A percentile compares a stretch with the other conserved stretches of the same genome.
Evolutionary conservation across 805 yeast genomes (phyloP).

Genomic region (Jamesozyma lodderae): DNA sequence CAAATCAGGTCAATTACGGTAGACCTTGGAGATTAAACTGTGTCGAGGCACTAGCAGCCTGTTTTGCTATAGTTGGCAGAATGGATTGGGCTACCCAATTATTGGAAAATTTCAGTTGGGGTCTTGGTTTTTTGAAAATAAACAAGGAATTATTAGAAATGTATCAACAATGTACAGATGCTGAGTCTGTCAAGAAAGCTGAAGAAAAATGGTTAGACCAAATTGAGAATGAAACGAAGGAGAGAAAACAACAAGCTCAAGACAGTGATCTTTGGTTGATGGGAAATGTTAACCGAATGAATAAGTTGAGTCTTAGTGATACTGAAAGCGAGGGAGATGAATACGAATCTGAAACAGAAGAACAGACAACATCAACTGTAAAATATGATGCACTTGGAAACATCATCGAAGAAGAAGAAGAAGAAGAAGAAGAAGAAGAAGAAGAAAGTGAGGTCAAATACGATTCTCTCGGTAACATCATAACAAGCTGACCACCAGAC

Average conservation of each 20-base stretch:
- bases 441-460: constrained; percentile 15
- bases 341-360: constrained; percentile 8
- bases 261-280: constrained; percentile 64
- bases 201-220: constrained; percentile 66
- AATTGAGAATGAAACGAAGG: constrained; percentile 56
- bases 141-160: constrained; percentile 69
- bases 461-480: constrained; percentile 20
- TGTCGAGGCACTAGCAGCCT: constrained; percentile 95
- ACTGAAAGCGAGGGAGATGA: constrained; percentile 17
- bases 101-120: constrained; percentile 84
- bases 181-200: constrained; percentile 60
- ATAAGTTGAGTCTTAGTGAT: constrained; percentile 10
- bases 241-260: constrained; percentile 45
- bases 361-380: not conserved
- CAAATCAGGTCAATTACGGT: constrained; percentile 95
- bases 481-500: too few species aligned
- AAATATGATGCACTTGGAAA: constrained; percentile 19
- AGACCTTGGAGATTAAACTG: constrained; percentile 93
- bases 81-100: constrained; percentile 79
- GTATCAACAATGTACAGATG: constrained; percentile 74
- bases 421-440: constrained; percentile 21
- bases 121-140: constrained; percentile 73
- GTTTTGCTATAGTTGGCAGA: constrained; percentile 89
- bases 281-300: constrained; percentile 63
- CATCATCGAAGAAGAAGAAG: constrained; percentile 17